Evolutionary conservation across 805 yeast genomes (phyloP).

Genomic region (Kluyveromyces aestuarii): DNA sequence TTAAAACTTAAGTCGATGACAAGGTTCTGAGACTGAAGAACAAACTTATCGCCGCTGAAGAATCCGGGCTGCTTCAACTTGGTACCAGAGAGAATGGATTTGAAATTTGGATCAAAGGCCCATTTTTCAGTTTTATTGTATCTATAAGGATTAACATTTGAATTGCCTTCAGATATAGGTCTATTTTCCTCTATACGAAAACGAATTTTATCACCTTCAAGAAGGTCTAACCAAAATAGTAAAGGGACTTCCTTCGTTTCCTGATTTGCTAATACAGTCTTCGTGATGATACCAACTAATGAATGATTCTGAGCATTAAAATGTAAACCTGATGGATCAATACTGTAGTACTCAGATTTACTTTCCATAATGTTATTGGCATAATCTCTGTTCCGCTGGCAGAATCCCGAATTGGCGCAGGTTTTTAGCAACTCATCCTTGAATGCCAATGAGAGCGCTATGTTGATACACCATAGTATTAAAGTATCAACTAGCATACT

Average conservation of each 20-base stretch:
- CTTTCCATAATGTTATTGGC: conserved; percentile 34
- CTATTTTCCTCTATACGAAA: conserved; percentile 58
- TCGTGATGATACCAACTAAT: conserved; percentile 40
- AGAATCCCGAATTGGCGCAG: conserved; percentile 77
- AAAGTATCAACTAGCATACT: background rate
- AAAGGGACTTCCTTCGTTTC: conserved; percentile 35
- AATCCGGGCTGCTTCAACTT: background rate
- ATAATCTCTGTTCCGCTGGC: conserved; percentile 67
- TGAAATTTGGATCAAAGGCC: conserved; percentile 35
- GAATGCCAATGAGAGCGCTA: conserved; percentile 31
- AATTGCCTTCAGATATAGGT: conserved; percentile 13
- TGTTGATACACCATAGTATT: background rate
- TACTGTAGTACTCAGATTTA: conserved; percentile 32
- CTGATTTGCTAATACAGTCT: conserved; percentile 28
- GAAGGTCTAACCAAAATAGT: conserved; percentile 49
- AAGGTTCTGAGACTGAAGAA: conserved; percentile 23
- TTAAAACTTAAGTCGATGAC: conserved; percentile 34
- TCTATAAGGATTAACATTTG: conserved; percentile 35
- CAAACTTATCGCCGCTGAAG: background rate
- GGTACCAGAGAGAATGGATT: background rate
- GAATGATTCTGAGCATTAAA: conserved; percentile 23
- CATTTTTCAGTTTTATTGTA: conserved; percentile 52
- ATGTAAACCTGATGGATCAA: conserved; percentile 31
- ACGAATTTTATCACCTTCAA: conserved; percentile 51
- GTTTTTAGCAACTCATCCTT: conserved; percentile 63